Conservation (phyloP, 345 rosid species). For the Eucalyptus pauciflora region DNA sequence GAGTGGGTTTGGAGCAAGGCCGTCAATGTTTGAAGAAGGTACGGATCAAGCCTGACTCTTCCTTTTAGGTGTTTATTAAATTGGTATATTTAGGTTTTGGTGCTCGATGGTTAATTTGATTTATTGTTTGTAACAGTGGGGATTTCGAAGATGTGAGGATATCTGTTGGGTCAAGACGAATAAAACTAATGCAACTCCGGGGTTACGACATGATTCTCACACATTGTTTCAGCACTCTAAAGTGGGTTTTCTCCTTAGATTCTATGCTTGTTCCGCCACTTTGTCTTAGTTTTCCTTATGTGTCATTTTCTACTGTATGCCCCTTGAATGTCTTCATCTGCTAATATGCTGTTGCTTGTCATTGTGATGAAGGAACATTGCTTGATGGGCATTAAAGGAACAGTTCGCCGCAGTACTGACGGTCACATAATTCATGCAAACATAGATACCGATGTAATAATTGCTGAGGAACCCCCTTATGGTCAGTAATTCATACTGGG, state of each 20-base stretch:
- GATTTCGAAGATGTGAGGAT: constrained; percentile 96
- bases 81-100: background rate
- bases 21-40: constrained; percentile 98
- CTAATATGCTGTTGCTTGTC: background rate
- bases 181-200: constrained; percentile 86
- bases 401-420: constrained; percentile 96
- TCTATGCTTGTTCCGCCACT: background rate
- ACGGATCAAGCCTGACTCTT: background rate
- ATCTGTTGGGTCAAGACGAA: constrained; percentile 99
- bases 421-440: constrained; percentile 99
- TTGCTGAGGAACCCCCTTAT: constrained; percentile 95
- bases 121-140: constrained; percentile 51
- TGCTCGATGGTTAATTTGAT: background rate
- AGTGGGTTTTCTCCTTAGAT: constrained; percentile 28
- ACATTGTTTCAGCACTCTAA: constrained; percentile 97
- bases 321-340: background rate
- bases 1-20: constrained; percentile 95
- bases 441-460: constrained; percentile 95
- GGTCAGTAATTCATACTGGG: constrained; percentile 38
- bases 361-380: constrained; percentile 74
- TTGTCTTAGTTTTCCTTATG: background rate
- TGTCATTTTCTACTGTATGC: background rate
- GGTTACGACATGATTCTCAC: constrained; percentile 88
- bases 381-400: constrained; percentile 99
- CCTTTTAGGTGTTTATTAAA: background rate